phyloP scores from a whole-genome alignment of 352 stramenopile genomes.

The Pythium aphanidermatum region DNA sequence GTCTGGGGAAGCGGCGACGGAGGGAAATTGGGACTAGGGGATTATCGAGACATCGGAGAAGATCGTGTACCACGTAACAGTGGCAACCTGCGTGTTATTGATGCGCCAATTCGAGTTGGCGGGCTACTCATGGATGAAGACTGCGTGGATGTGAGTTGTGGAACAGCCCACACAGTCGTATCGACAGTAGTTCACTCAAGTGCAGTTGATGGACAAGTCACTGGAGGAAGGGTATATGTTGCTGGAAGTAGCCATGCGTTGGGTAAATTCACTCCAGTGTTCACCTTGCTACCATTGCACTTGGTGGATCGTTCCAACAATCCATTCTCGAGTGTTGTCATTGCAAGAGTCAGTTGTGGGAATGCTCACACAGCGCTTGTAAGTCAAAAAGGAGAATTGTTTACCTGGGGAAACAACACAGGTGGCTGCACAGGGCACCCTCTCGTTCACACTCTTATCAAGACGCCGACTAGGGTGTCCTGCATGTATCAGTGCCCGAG shows the following conservation, averaged over 20 bases:
- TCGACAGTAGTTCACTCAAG: conserved; percentile 24
- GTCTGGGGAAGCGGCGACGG: conserved; percentile 73
- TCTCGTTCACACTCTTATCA: conserved; percentile 26
- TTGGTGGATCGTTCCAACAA: neutral
- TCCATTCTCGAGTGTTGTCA: conserved; percentile 9
- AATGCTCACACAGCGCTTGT: conserved; percentile 62
- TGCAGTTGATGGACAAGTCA: neutral
- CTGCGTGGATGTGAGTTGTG: conserved; percentile 66
- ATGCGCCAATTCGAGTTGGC: conserved; percentile 32
- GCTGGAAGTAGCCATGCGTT: conserved; percentile 63
- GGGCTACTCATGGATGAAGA: conserved; percentile 33
- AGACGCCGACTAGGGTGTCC: conserved; percentile 35
- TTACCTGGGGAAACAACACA: conserved; percentile 71
- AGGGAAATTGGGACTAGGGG: conserved; percentile 62
- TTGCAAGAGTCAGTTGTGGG: conserved; percentile 52
- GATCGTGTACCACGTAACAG: conserved; percentile 54
- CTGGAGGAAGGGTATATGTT: conserved; percentile 44
- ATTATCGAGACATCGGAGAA: conserved; percentile 52
- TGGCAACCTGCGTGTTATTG: conserved; percentile 33
- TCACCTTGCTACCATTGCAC: conserved; percentile 27
- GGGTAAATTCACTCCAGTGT: conserved; percentile 51
- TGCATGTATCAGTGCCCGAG: conserved; percentile 55
- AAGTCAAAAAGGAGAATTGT: conserved; percentile 52
- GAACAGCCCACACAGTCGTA: conserved; percentile 52
- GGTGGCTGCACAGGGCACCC: conserved; percentile 58